Evolutionary conservation across 1,139 yeast genomes (phyloP).

Genomic region (Yamadazyma jaroonii): DNA sequence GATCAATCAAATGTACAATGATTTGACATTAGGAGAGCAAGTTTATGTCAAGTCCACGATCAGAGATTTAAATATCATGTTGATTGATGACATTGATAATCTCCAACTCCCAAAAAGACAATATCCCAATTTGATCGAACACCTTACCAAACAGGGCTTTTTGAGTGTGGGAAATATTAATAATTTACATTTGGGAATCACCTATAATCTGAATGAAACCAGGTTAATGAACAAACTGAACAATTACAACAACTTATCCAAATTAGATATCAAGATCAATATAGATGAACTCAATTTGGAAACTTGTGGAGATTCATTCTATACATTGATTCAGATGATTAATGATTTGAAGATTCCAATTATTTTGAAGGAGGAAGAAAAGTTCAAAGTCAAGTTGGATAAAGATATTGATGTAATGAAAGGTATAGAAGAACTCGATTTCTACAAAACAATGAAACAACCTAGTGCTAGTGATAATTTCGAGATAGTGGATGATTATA

Average conservation of each 20-base stretch:
- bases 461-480: slow-evolving; percentile 2
- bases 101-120: not conserved
- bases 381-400: slow-evolving; percentile 40
- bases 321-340: slow-evolving; percentile 62
- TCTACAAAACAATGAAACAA: slow-evolving; percentile 8
- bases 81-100: slow-evolving; percentile 55
- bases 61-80: slow-evolving; percentile 42
- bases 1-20: slow-evolving; percentile 52
- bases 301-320: slow-evolving; percentile 83
- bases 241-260: slow-evolving; percentile 18
- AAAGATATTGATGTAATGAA: slow-evolving; percentile 46
- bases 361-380: slow-evolving; percentile 53
- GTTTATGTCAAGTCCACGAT: slow-evolving; percentile 42
- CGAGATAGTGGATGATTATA: slow-evolving; percentile 23
- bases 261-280: slow-evolving; percentile 44
- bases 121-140: slow-evolving; percentile 21
- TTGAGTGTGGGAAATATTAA: slow-evolving; percentile 44
- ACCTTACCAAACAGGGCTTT: slow-evolving; percentile 37
- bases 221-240: slow-evolving; percentile 9
- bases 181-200: slow-evolving; percentile 40
- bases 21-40: slow-evolving; percentile 36
- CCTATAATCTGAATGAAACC: slow-evolving; percentile 21
- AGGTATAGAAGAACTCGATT: slow-evolving; percentile 42
- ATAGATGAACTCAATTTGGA: slow-evolving; percentile 52
- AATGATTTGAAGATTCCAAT: slow-evolving; percentile 74